These are phyloP conservation scores for Pinus albicaulis DNA, from an alignment of 75 land plant species.

Conservation along the genomic window DNA sequence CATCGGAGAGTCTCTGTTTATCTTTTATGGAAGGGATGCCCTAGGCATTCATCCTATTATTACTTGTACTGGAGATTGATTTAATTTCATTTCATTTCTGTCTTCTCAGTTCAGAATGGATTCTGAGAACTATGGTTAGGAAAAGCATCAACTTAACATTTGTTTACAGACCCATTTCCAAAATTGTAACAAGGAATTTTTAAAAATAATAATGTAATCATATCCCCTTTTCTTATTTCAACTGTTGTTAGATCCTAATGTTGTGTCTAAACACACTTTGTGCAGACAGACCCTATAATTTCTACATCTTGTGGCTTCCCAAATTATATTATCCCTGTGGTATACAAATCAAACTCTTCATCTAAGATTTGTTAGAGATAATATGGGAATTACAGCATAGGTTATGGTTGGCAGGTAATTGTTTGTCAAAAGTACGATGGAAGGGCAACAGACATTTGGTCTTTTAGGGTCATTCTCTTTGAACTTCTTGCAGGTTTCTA, in stretches of 20 bases:
- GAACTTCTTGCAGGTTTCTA: slow-evolving; percentile 57
- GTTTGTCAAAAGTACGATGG: slow-evolving; percentile 42
- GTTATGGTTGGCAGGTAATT: slow-evolving; percentile 32
- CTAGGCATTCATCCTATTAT: too few species aligned
- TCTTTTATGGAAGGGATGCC: too few species aligned
- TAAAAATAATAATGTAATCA: neutral
- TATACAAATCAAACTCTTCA: slow-evolving; percentile 3
- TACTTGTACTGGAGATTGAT: too few species aligned
- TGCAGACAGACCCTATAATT: slow-evolving; percentile 54
- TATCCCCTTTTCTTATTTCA: neutral
- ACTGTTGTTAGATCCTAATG: neutral
- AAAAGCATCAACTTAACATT: neutral
- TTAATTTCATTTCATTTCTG: too few species aligned
- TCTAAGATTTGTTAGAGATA: neutral
- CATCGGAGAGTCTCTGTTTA: too few species aligned
- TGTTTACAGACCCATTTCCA: neutral
- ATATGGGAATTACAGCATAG: neutral
- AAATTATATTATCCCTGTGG: slow-evolving; percentile 77
- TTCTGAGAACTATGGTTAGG: neutral
- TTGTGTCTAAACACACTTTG: neutral
- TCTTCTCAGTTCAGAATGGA: neutral
- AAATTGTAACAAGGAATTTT: neutral
- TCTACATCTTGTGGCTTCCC: slow-evolving; percentile 77
- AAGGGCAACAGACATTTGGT: slow-evolving; percentile 62
- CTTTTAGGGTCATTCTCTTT: slow-evolving; percentile 67